phyloP scores from a whole-genome alignment of 139 green algal genomes.

The Limnomonas spitsbergensis region DNA sequence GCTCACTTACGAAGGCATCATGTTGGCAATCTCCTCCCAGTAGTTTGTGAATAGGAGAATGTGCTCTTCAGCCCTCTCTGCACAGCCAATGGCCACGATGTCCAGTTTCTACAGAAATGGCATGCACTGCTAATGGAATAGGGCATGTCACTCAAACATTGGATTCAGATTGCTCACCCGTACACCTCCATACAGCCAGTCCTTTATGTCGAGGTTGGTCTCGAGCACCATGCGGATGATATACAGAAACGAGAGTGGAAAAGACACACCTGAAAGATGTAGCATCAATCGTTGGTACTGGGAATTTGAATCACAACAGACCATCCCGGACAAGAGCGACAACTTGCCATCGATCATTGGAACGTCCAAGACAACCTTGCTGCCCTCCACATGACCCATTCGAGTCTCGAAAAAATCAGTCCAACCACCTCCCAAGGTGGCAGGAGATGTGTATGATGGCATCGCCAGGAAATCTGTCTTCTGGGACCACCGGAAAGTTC shows the following conservation, averaged over 20 bases:
- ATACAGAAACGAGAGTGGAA: constrained; percentile 22
- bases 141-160: background rate
- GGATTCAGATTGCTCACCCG: background rate
- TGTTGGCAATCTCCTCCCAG: constrained; percentile 18
- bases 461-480: background rate
- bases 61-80: constrained; percentile 23
- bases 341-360: constrained; percentile 12
- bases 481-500: constrained; percentile 14
- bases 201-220: background rate
- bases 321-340: too few species aligned
- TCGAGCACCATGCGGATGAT: constrained; percentile 10
- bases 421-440: background rate
- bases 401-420: background rate
- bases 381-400: background rate
- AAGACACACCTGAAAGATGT: background rate
- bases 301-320: too few species aligned
- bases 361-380: constrained; percentile 10
- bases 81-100: constrained; percentile 11
- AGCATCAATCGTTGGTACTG: too few species aligned
- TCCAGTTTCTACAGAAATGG: constrained; percentile 6
- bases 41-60: constrained; percentile 20
- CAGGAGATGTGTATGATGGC: background rate
- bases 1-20: constrained; percentile 6
- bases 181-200: constrained; percentile 7
- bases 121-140: background rate